Evolutionary conservation across 495 filamentous ascomycete genomes (phyloP), one percentile per base, ranked within the genome.

Genomic region (Apiosordaria backusii): DNA sequence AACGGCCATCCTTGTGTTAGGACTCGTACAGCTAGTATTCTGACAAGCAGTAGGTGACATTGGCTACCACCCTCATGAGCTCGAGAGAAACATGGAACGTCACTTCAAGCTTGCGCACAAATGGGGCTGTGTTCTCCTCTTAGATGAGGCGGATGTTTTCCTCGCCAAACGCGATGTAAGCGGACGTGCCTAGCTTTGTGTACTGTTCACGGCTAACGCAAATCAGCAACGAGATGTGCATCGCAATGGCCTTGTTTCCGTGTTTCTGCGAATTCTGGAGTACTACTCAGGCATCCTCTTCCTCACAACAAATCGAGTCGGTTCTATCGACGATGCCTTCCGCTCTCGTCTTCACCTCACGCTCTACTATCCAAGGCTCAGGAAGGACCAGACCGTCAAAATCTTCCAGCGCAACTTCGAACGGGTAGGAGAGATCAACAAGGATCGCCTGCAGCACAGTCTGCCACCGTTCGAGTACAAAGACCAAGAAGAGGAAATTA

Each of bases 141-240:
- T 88, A 0, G 85, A 88, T 63, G 84, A 88, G 72, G 83, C 81
- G 0, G 85, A 87, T 58, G 77, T 87, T 0, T 88, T 87, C 64
- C 75, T 88, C 0, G 76, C 80, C n/a, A 70, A 80, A 64, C 76
- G 85, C 1, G 66, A 66, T 35, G 68, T 70, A 59, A n/a, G 68
- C 21, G 9, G 18, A 50, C 45, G 18, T 7, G 45, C 19, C 13
- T 57, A 2, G 53, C 53, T 18, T 21, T 57, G 7, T 54, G 52
- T 4, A 3, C 21, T 4, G 18, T 1, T 23, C 52, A 0, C 22
- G 5, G 16, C 52, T 6, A 23, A 55, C 6, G 16, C 6, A 55
- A n/a, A 55, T 7, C 52, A 63, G 1, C 66, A 71, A 22, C 59
- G 53, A 10, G 80, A 86, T 52, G 54, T 86, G 0, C 24, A 79